phyloP scores from a whole-genome alignment of 768 basidiomycete genomes.

The Collybiopsis confluens region DNA sequence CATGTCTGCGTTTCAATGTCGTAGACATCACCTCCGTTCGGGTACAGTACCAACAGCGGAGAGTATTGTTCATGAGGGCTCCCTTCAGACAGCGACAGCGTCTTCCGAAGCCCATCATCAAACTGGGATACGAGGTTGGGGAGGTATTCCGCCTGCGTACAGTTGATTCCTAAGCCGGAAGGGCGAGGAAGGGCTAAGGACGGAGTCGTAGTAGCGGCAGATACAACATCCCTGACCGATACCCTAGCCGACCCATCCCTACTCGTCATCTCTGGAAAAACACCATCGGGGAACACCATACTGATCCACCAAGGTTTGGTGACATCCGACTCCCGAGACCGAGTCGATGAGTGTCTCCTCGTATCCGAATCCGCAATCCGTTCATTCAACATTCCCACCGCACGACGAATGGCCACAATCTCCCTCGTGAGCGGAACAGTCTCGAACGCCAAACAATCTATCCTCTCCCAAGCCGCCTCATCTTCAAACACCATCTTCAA shows the following conservation, averaged over 20 bases:
- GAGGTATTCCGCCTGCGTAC: conserved; percentile 50
- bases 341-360: neutral
- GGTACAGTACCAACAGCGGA: conserved; percentile 66
- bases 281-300: conserved; percentile 53
- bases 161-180: conserved; percentile 70
- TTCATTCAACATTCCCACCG: conserved; percentile 40
- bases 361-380: conserved; percentile 8
- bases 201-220: conserved; percentile 28
- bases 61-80: conserved; percentile 8
- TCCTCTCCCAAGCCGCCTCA: conserved; percentile 42
- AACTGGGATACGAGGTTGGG: conserved; percentile 24
- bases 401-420: conserved; percentile 57
- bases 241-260: conserved; percentile 18
- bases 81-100: conserved; percentile 8
- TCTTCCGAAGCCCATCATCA: conserved; percentile 1
- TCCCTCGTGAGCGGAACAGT: conserved; percentile 70
- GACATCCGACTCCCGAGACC: no score
- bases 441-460: conserved; percentile 74
- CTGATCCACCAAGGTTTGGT: conserved; percentile 75
- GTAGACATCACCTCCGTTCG: conserved; percentile 63
- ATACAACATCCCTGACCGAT: conserved; percentile 37
- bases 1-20: conserved; percentile 44
- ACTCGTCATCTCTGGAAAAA: conserved; percentile 37
- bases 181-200: conserved; percentile 28
- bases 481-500: conserved; percentile 50